phyloP scores from a whole-genome alignment of 257 asterid genomes.

The Primulina huaijiensis region DNA sequence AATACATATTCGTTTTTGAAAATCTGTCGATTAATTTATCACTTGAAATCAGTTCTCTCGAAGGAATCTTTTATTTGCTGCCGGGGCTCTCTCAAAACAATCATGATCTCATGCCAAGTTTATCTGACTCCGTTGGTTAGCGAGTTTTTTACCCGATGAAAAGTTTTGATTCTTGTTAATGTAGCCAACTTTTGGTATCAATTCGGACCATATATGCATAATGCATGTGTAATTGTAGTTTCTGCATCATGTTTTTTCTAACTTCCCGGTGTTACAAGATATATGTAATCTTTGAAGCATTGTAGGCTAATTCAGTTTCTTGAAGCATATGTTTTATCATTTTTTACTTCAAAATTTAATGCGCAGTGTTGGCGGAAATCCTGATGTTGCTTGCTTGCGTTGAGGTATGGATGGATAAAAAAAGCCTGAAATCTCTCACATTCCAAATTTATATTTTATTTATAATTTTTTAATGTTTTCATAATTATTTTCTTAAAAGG shows the following conservation, averaged over 20 bases:
- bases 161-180: neutral
- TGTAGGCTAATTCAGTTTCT: neutral
- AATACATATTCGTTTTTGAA: slow-evolving; percentile 1
- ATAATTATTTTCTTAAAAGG: too few species aligned
- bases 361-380: too few species aligned
- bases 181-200: neutral
- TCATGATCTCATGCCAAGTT: slow-evolving; percentile 12
- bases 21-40: neutral
- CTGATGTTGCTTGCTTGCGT: too few species aligned
- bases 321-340: neutral
- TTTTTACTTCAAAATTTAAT: too few species aligned
- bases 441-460: too few species aligned
- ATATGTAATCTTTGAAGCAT: neutral
- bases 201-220: neutral
- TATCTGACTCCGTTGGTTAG: neutral
- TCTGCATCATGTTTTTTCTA: neutral
- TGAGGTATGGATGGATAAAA: neutral
- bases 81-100: slow-evolving; percentile 53
- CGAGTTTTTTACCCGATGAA: neutral
- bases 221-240: neutral
- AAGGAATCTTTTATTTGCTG: slow-evolving; percentile 60
- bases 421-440: too few species aligned
- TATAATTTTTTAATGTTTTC: too few species aligned
- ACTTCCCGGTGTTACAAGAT: neutral
- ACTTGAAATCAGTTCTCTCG: slow-evolving; percentile 45